Evolutionary conservation across 2,329 filamentous ascomycete species (phyloP).

Genomic region (Zymoseptoria tritici): DNA sequence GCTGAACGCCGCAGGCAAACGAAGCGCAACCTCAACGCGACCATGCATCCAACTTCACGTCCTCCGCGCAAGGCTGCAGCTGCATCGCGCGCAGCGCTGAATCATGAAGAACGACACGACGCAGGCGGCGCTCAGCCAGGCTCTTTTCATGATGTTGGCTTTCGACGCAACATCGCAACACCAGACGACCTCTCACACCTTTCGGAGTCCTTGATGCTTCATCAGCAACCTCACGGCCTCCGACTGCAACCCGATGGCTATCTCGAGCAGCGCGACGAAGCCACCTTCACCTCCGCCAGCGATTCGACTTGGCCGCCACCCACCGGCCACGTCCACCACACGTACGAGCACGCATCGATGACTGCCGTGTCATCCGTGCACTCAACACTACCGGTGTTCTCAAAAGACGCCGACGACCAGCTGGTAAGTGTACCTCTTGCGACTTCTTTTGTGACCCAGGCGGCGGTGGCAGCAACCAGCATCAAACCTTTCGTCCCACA

Average conservation of each 20-base stretch:
- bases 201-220: no score
- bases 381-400: not conserved
- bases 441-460: not conserved
- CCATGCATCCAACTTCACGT: not conserved
- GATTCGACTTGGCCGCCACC: no score
- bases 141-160: not conserved
- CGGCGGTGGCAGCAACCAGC: not conserved
- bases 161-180: not conserved
- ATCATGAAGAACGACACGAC: not conserved
- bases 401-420: not conserved
- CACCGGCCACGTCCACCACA: not conserved
- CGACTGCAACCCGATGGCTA: no score
- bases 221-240: no score
- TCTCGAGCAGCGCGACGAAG: no score
- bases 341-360: not conserved
- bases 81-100: not conserved
- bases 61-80: not conserved
- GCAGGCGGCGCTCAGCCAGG: no score
- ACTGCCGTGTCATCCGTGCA: not conserved
- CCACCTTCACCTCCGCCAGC: no score
- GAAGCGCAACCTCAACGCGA: not conserved
- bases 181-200: not conserved
- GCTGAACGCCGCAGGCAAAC: not conserved
- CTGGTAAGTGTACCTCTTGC: not conserved
- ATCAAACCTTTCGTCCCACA: not conserved